Evolutionary conservation across 176 grass and related monocot species (phyloP).

Genomic region (Themeda triandra): DNA sequence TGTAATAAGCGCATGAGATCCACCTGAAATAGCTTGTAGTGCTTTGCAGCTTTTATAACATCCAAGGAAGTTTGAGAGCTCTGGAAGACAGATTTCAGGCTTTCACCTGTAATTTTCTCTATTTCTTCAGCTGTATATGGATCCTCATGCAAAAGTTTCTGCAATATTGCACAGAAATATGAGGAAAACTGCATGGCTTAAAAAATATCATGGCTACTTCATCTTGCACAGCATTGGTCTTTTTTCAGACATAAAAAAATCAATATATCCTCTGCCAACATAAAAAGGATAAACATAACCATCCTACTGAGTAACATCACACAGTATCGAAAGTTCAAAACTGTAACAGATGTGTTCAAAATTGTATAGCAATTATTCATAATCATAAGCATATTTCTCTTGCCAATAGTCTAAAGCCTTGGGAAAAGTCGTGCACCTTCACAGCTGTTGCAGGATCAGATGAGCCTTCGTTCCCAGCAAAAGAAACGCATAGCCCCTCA

Average conservation of each 20-base stretch:
- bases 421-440: conserved; percentile 45
- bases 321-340: no score
- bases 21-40: conserved; percentile 96
- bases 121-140: conserved; percentile 81
- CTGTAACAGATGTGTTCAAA: no score
- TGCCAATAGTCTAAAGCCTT: background rate
- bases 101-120: conserved; percentile 63
- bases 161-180: conserved; percentile 24
- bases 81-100: conserved; percentile 60
- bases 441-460: conserved; percentile 78
- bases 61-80: conserved; percentile 80
- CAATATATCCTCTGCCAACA: background rate
- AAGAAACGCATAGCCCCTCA: conserved; percentile 71
- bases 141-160: conserved; percentile 73
- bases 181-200: background rate
- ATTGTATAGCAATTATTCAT: no score
- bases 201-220: background rate
- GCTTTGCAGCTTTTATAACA: conserved; percentile 73
- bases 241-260: background rate
- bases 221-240: background rate
- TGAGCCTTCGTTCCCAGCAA: conserved; percentile 66
- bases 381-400: background rate
- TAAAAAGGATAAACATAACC: background rate
- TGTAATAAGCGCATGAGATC: conserved; percentile 6
- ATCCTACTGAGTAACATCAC: no score